Percentiles rank a stretch among this genome's conserved stretches.
Conservation (phyloP, 2,329 filamentous ascomycete species). For the Septoria petroselini region DNA sequence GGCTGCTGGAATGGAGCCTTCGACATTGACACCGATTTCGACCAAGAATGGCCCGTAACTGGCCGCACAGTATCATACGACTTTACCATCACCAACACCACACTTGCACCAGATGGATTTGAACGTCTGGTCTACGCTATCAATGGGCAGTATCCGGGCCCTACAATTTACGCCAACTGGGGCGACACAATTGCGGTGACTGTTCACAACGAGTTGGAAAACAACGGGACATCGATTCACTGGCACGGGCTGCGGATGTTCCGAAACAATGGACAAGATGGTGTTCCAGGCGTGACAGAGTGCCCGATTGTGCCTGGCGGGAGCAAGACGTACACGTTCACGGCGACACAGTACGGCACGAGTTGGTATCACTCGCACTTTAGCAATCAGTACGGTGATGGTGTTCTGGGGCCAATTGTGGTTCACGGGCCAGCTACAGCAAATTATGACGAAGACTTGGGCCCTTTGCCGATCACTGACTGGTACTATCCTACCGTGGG, state of each 20-base stretch:
- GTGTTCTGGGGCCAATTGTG: constrained; percentile 59
- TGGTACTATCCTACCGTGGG: constrained; percentile 47
- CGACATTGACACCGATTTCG: constrained; percentile 38
- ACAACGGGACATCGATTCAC: constrained; percentile 62
- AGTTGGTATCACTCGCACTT: constrained; percentile 55
- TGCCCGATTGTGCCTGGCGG: constrained; percentile 51
- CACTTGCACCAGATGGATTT: constrained; percentile 48
- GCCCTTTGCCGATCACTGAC: constrained; percentile 58
- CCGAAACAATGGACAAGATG: constrained; percentile 56
- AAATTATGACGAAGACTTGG: constrained; percentile 63
- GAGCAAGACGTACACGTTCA: constrained; percentile 57
- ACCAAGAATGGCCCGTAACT: constrained; percentile 36
- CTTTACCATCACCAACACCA: constrained; percentile 37
- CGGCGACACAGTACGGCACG: constrained; percentile 50
- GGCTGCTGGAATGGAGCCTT: constrained; percentile 33
- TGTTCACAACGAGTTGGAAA: constrained; percentile 53
- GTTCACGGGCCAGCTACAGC: constrained; percentile 59
- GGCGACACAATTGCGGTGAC: constrained; percentile 49
- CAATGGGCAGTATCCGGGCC: constrained; percentile 63
- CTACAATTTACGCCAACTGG: constrained; percentile 33
- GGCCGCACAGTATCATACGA: constrained; percentile 38
- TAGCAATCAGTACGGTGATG: constrained; percentile 54
- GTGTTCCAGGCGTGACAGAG: constrained; percentile 51
- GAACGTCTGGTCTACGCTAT: constrained; percentile 46
- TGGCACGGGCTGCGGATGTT: constrained; percentile 62